Conservation (phyloP, 345 rosid species). For the Draba incana region DNA sequence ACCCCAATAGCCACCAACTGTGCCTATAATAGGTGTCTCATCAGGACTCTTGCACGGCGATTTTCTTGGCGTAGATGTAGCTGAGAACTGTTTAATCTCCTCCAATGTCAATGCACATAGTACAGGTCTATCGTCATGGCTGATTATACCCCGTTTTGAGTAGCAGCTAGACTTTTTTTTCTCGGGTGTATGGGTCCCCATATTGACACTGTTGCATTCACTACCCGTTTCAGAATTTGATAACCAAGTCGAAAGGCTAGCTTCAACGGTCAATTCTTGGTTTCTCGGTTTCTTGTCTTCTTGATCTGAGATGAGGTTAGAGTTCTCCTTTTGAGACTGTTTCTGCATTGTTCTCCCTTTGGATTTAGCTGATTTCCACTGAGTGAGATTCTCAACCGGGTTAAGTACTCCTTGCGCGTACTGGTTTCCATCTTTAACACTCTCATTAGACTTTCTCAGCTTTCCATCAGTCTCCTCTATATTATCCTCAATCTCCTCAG, state of each 20-base stretch:
- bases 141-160: slow-evolving; percentile 53
- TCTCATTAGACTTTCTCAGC: slow-evolving; percentile 38
- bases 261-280: slow-evolving; percentile 64
- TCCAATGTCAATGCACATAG: slow-evolving; percentile 86
- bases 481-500: slow-evolving; percentile 34
- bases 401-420: slow-evolving; percentile 67
- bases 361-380: slow-evolving; percentile 82
- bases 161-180: slow-evolving; percentile 47
- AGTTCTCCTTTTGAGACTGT: slow-evolving; percentile 72
- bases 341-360: slow-evolving; percentile 49
- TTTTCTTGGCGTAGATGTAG: slow-evolving; percentile 69
- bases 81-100: slow-evolving; percentile 77
- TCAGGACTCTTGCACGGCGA: slow-evolving; percentile 85
- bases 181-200: slow-evolving; percentile 42
- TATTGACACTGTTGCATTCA: slow-evolving; percentile 42
- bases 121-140: slow-evolving; percentile 82
- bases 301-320: slow-evolving; percentile 40
- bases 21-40: slow-evolving; percentile 82
- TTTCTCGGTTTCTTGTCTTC: slow-evolving; percentile 46
- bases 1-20: slow-evolving; percentile 86
- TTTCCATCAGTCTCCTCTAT: slow-evolving; percentile 39
- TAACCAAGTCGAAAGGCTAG: slow-evolving; percentile 96
- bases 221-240: slow-evolving; percentile 58
- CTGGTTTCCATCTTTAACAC: slow-evolving; percentile 52
- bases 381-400: slow-evolving; percentile 92